Evolutionary conservation across 192 early-diverging fungal genomes (phyloP).

Genomic region (Umbelopsis ramanniana): DNA sequence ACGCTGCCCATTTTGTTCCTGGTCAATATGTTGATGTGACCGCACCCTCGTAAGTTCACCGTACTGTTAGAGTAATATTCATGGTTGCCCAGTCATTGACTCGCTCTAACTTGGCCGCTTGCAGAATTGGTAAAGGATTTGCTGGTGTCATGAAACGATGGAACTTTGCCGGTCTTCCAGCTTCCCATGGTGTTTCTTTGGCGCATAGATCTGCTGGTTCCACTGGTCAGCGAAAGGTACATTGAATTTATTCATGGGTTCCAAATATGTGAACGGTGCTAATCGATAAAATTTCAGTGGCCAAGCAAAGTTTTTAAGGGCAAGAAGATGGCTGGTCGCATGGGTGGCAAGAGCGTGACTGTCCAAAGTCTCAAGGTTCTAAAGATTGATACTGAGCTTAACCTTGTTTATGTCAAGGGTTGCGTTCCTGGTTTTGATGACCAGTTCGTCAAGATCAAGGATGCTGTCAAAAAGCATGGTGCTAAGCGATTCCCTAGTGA

Average conservation of each 20-base stretch:
- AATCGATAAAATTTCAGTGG: conserved; percentile 44
- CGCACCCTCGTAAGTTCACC: conserved; percentile 68
- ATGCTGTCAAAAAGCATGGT: conserved; percentile 80
- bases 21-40: conserved; percentile 95
- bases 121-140: conserved; percentile 90
- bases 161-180: conserved; percentile 87
- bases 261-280: neutral
- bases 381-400: conserved; percentile 84
- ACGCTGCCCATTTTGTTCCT: conserved; percentile 89
- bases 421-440: conserved; percentile 87
- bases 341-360: conserved; percentile 86
- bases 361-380: conserved; percentile 79
- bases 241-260: neutral
- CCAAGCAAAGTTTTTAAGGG: conserved; percentile 94
- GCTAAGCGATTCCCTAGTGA: conserved; percentile 68
- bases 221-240: conserved; percentile 80
- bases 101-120: neutral
- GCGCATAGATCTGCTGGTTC: conserved; percentile 89
- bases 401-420: conserved; percentile 94
- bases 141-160: conserved; percentile 98
- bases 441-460: conserved; percentile 83
- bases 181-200: conserved; percentile 94
- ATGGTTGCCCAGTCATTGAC: too few relatives aligned
- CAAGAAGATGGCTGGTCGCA: conserved; percentile 97
- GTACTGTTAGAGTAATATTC: neutral